Percentiles rank a stretch among this genome's conserved stretches.
phyloP scores from a whole-genome alignment of 768 basidiomycete species.

The Lyophyllum shimeji region DNA sequence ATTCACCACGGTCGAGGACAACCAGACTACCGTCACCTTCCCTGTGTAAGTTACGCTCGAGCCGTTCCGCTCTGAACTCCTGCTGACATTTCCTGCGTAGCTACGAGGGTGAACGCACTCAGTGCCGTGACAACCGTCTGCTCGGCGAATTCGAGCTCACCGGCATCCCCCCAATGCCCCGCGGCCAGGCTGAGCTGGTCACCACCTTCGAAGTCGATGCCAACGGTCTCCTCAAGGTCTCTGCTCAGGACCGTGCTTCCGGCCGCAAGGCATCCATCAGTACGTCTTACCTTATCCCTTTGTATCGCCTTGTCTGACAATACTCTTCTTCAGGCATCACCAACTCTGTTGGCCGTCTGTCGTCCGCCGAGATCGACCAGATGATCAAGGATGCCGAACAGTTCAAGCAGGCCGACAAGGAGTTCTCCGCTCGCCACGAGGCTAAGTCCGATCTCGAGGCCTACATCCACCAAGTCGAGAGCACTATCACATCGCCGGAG shows the following conservation, averaged over 20 bases:
- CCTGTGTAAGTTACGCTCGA: slow-evolving; percentile 68
- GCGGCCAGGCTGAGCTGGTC: slow-evolving; percentile 98
- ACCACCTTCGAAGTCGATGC: slow-evolving; percentile 99
- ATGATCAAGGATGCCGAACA: slow-evolving; percentile 99
- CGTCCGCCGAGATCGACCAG: slow-evolving; percentile 96
- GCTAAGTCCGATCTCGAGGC: slow-evolving; percentile 98
- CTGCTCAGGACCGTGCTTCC: slow-evolving; percentile 96
- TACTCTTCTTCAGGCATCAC: slow-evolving; percentile 67
- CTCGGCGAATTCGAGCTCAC: slow-evolving; percentile 99
- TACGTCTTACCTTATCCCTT: slow-evolving; percentile 35
- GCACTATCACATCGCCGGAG: slow-evolving; percentile 93
- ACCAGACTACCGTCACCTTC: slow-evolving; percentile 99
- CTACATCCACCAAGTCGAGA: slow-evolving; percentile 96
- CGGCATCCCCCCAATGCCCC: slow-evolving; percentile 98
- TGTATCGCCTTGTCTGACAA: slow-evolving; percentile 4
- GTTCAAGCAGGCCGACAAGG: slow-evolving; percentile 95
- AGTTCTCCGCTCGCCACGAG: slow-evolving; percentile 97
- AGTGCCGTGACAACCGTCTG: slow-evolving; percentile 98
- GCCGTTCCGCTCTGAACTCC: neutral
- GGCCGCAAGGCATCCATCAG: slow-evolving; percentile 99
- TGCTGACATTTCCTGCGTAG: slow-evolving; percentile 29
- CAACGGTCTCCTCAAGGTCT: slow-evolving; percentile 98
- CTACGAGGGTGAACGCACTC: slow-evolving; percentile 99
- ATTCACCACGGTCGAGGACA: slow-evolving; percentile 99
- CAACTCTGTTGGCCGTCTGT: slow-evolving; percentile 99